phyloP scores from a whole-genome alignment of 257 asterid genomes.

The Linderniella brevidens region DNA sequence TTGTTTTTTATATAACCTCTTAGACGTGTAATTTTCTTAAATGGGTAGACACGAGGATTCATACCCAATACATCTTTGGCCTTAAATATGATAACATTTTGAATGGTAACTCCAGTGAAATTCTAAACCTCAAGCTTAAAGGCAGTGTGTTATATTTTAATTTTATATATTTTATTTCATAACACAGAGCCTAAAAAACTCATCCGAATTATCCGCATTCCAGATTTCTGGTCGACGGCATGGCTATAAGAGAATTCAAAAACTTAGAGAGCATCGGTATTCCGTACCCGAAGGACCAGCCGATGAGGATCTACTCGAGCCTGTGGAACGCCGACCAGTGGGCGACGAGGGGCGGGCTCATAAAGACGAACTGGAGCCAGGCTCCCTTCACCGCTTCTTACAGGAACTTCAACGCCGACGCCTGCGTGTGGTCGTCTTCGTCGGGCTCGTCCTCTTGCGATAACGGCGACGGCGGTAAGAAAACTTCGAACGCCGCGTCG shows the following conservation, averaged over 20 bases:
- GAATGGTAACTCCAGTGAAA: too few species aligned
- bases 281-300: conserved; percentile 19
- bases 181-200: neutral
- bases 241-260: conserved; percentile 18
- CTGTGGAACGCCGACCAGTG: conserved; percentile 23
- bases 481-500: too few species aligned
- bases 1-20: too few species aligned
- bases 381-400: conserved; percentile 24
- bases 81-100: too few species aligned
- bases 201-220: neutral
- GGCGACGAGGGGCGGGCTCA: conserved; percentile 28
- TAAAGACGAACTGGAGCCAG: conserved; percentile 18
- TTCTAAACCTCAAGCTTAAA: too few species aligned
- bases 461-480: too few species aligned
- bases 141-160: too few species aligned
- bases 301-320: conserved; percentile 21
- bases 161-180: neutral
- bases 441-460: too few species aligned
- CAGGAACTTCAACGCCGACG: conserved; percentile 13
- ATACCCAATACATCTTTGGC: too few species aligned
- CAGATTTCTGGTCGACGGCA: conserved; percentile 20
- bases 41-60: too few species aligned
- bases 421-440: too few species aligned
- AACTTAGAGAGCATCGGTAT: conserved; percentile 12
- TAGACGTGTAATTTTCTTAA: too few species aligned